Evolutionary conservation across 257 asterid genomes (phyloP).

Genomic region (Nicotiana benthamiana): DNA sequence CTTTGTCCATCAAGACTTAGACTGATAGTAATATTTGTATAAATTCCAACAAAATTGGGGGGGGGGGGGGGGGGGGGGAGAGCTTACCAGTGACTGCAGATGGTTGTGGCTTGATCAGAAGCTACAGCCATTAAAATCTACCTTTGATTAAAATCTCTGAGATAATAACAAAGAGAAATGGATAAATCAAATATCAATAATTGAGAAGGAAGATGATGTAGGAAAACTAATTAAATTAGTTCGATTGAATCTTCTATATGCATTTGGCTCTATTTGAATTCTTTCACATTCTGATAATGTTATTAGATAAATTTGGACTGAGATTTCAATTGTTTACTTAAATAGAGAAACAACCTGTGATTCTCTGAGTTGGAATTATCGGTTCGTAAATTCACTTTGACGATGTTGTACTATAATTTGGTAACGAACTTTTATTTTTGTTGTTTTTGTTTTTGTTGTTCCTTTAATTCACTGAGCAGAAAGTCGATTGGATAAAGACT

Average conservation of each 20-base stretch:
- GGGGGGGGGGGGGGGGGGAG: no score
- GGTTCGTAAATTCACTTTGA: not conserved
- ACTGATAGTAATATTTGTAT: no score
- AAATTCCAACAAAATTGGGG: no score
- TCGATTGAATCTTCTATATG: not conserved
- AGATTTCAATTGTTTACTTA: not conserved
- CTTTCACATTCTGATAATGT: not conserved
- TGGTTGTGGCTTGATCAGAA: constrained; percentile 56
- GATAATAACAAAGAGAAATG: not conserved
- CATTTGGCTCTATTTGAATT: not conserved
- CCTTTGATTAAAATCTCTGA: not conserved
- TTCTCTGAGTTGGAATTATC: not conserved
- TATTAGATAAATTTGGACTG: not conserved
- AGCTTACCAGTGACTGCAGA: constrained; percentile 70
- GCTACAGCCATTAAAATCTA: constrained; percentile 40
- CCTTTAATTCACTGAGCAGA: no score
- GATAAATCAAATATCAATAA: not conserved
- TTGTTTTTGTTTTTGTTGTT: no score
- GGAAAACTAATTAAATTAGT: not conserved
- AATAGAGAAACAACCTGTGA: not conserved
- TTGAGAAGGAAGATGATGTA: not conserved
- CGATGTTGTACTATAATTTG: not conserved
- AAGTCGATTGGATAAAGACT: no score
- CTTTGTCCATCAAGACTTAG: no score
- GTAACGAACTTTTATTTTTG: not conserved